Percentiles rank a stretch among this genome's conserved stretches.
These are phyloP conservation scores for Torulaspora globosa DNA, from an alignment of 1,139 yeast genomes.

Conservation along the genomic window DNA sequence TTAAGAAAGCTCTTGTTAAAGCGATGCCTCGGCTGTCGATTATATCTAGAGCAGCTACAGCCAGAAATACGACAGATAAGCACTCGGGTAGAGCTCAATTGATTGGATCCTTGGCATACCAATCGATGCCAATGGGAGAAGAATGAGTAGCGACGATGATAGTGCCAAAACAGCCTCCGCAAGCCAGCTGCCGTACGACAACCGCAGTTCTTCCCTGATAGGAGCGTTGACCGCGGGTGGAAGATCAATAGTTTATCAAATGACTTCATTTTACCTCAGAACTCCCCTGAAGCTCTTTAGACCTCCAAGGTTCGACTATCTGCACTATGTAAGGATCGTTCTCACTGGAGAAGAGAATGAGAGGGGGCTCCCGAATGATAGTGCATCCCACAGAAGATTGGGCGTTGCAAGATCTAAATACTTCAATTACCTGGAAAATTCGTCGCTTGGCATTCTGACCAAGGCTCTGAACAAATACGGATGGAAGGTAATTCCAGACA, in stretches of 20 bases:
- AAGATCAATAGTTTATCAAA: conserved; percentile 74
- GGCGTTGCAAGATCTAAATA: conserved; percentile 44
- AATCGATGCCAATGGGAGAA: not conserved
- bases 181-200: conserved; percentile 5
- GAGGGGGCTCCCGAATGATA: conserved; percentile 16
- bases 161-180: conserved; percentile 3
- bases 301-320: conserved; percentile 84
- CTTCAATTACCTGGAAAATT: conserved; percentile 47
- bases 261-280: conserved; percentile 71
- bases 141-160: conserved; percentile 6
- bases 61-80: not conserved
- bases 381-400: conserved; percentile 40
- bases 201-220: conserved; percentile 34
- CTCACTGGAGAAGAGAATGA: conserved; percentile 44
- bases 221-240: conserved; percentile 77
- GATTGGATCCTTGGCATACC: not conserved
- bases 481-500: conserved; percentile 82
- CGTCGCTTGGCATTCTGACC: conserved; percentile 66
- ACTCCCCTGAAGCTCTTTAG: conserved; percentile 83
- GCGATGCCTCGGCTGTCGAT: conserved; percentile 5
- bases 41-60: not conserved
- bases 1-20: conserved; percentile 1
- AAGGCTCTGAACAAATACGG: conserved; percentile 74
- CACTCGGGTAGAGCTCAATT: not conserved
- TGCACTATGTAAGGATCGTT: conserved; percentile 59